Percentiles rank a stretch among this genome's conserved stretches.
These are phyloP conservation scores for Athelia sp. DNA, from an alignment of 1,284 basidiomycete species.

Conservation along the genomic window DNA sequence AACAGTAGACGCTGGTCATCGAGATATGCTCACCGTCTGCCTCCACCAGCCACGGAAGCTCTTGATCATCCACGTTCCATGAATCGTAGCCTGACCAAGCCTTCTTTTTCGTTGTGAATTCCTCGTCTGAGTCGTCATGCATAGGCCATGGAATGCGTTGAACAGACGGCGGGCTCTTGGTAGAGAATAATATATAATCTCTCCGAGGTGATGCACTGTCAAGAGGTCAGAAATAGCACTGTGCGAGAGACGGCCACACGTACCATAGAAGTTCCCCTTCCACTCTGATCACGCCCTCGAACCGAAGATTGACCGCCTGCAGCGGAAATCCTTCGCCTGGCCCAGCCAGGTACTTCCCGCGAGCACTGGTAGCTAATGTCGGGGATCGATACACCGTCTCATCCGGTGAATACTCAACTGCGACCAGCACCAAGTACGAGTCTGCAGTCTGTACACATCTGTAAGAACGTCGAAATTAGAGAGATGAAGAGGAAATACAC, in stretches of 20 bases:
- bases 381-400: constrained; percentile 53
- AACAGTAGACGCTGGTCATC: constrained; percentile 1
- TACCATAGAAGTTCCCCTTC: constrained; percentile 73
- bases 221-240: constrained; percentile 2
- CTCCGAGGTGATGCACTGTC: constrained; percentile 68
- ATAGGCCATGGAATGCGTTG: constrained; percentile 79
- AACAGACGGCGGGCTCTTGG: constrained; percentile 62
- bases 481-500: constrained; percentile 14
- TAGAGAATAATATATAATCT: constrained; percentile 67
- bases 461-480: constrained; percentile 5
- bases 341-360: constrained; percentile 67
- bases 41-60: constrained; percentile 71
- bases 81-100: constrained; percentile 49
- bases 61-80: constrained; percentile 66
- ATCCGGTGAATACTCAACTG: constrained; percentile 57
- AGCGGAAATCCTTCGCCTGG: constrained; percentile 73
- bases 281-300: constrained; percentile 80
- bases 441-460: constrained; percentile 54
- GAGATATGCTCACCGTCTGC: constrained; percentile 49
- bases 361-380: constrained; percentile 46
- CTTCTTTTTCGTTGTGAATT: constrained; percentile 20
- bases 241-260: constrained; percentile 12
- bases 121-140: constrained; percentile 33
- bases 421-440: constrained; percentile 75
- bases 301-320: constrained; percentile 58